Base-by-base conservation (phyloP, 2,329 filamentous ascomycete genomes). In the Trichoderma gracile region DNA sequence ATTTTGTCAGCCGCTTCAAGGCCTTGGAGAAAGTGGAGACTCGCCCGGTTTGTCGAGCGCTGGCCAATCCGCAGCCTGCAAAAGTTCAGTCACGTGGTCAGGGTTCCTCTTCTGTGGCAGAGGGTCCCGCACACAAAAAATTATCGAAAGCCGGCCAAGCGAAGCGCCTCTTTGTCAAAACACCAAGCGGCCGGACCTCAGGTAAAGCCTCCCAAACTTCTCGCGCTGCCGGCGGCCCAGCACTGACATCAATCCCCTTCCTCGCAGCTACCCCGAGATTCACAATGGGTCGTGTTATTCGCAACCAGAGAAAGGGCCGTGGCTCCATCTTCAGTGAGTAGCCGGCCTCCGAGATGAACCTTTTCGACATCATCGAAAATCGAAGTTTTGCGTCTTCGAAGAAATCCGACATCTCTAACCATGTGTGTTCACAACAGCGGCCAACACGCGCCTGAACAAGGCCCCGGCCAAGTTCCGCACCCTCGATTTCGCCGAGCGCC, bases 401-500 rank as follows among this genome's bases (percentile, higher is more conserved):
- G 14, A 14, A 14, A 10, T 38, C 9, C 33, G 33, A 38, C 69
- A 68, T 73, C 42, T 71, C 76, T 78, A 68, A 78, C 71, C 45
- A 46, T 38, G 54, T 66, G 60, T 33, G 30, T 33, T 61, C 19
- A 68, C 67, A 65, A 71, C 76, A 90, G 88, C 87, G 82, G 88
- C 89, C 81, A 86, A 91, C 84, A 93, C 90, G 82, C 90, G 91
- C 82, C 88, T 98, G 78, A 94, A 95, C 86, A 97, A 98, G 89
- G 78, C 78, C 66, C 78, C 78, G 66, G 81, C 94, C 78, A 91
- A 96, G 84, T 98, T 99, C 90, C 87, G 95, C 82, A 92, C 87
- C 75, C 91, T 97, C 87, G 95, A 99, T 81, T 99, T 87, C 81
- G 89, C 93, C 80, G 93, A 97, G 86, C 89, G 92, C 79, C 94